phyloP scores from a whole-genome alignment of 1,139 yeast species.

The Nakaseomyces uthaithaninus region DNA sequence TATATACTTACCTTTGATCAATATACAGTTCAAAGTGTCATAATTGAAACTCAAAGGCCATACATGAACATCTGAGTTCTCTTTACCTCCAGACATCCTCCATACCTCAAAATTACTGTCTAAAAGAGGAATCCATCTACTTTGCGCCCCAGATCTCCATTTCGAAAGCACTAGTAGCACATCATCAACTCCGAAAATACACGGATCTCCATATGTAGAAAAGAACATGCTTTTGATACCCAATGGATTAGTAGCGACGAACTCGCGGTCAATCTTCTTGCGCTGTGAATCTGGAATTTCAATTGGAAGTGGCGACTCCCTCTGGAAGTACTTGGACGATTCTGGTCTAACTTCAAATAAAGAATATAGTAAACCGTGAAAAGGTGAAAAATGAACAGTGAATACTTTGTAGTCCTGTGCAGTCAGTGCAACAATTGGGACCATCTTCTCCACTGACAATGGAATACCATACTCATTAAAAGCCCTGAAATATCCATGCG shows the following conservation, averaged over 20 bases:
- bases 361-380: slow-evolving; percentile 27
- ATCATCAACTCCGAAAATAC: slow-evolving; percentile 72
- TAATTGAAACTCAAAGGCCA: slow-evolving; percentile 81
- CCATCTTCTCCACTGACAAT: slow-evolving; percentile 41
- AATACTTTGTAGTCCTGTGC: slow-evolving; percentile 33
- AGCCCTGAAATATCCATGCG: slow-evolving; percentile 47
- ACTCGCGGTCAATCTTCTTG: slow-evolving; percentile 10
- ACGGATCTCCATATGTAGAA: slow-evolving; percentile 82
- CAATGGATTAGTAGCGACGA: slow-evolving; percentile 24
- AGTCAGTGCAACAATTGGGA: slow-evolving; percentile 51
- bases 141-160: slow-evolving; percentile 73
- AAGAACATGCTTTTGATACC: slow-evolving; percentile 64
- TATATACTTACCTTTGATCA: slow-evolving; percentile 52
- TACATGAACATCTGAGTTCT: slow-evolving; percentile 47
- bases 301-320: slow-evolving; percentile 28
- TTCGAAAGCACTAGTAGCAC: slow-evolving; percentile 58
- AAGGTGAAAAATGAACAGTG: slow-evolving; percentile 26
- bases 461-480: slow-evolving; percentile 53
- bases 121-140: slow-evolving; percentile 83
- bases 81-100: slow-evolving; percentile 43
- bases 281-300: slow-evolving; percentile 16
- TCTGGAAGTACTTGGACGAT: slow-evolving; percentile 31
- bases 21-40: slow-evolving; percentile 62
- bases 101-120: slow-evolving; percentile 50
- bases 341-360: slow-evolving; percentile 25